A percentile compares a stretch with the other conserved stretches of the same genome.
phyloP scores from a whole-genome alignment of 176 grass and related monocot genomes.

The Phoenix dactylifera region DNA sequence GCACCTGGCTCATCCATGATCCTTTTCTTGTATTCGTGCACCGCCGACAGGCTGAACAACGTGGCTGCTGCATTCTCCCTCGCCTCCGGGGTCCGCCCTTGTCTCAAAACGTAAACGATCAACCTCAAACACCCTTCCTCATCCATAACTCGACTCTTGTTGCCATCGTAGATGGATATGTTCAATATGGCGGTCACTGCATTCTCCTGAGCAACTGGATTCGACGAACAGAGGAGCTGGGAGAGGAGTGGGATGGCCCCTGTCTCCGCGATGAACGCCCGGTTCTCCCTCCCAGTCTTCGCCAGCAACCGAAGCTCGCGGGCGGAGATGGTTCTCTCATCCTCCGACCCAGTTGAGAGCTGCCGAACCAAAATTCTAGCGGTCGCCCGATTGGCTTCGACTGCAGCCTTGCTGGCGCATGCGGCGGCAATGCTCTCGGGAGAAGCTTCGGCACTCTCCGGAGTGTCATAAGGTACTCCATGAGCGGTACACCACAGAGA shows the following conservation, averaged over 20 bases:
- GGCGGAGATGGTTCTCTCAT: constrained; percentile 41
- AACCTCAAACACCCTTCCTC: constrained; percentile 60
- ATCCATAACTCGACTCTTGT: constrained; percentile 78
- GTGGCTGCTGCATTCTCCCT: constrained; percentile 96
- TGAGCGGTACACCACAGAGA: constrained; percentile 66
- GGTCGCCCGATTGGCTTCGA: constrained; percentile 54
- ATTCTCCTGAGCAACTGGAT: constrained; percentile 87
- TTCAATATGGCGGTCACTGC: constrained; percentile 85
- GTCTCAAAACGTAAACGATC: constrained; percentile 62
- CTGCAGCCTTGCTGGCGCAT: constrained; percentile 59
- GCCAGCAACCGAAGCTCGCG: constrained; percentile 77
- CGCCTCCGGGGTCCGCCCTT: constrained; percentile 68
- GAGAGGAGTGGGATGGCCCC: constrained; percentile 68
- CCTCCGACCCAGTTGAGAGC: constrained; percentile 38
- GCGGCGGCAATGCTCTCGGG: constrained; percentile 42
- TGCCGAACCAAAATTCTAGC: constrained; percentile 55
- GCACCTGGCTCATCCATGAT: constrained; percentile 64
- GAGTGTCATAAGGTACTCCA: constrained; percentile 63
- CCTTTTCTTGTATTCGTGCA: constrained; percentile 90
- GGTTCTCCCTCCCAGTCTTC: constrained; percentile 70
- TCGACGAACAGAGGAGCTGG: constrained; percentile 35
- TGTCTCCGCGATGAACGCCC: constrained; percentile 72
- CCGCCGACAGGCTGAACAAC: constrained; percentile 82
- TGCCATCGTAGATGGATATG: constrained; percentile 73
- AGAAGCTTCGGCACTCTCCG: constrained; percentile 48